Base-by-base conservation (phyloP, 345 rosid genomes). In the Euphorbia tirucalli region DNA sequence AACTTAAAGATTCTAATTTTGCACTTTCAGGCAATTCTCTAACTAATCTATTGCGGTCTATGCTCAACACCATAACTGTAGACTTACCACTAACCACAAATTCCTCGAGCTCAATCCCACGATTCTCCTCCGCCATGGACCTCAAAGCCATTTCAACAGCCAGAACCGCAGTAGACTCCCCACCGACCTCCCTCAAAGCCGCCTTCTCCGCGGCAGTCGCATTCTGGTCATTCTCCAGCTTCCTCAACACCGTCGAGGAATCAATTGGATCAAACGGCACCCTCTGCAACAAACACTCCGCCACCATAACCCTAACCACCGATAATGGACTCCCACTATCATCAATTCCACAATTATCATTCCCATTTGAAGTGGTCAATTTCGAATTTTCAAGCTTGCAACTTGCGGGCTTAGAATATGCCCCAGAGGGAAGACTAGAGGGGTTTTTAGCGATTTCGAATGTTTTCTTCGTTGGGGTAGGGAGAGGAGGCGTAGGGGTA, bases 281-380 rank as follows among this genome's bases (percentile, higher is more conserved):
- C 74, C 96, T 75, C 75, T 87, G 94, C 72, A 91, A 79, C 79
- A 96, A 80, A 73, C 94, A 87, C 28, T 81, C 91, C 0, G 99
- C 97, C n/a, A 96, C 99, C 92, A 87, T 84, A 2, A 93, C 92
- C 81, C 98, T 79, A 60, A 91, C 96, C 13, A 85, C 78, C 3
- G 85, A 78, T 81, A 89, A 74, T 16, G 96, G 90, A 66, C 82
- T 88, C 67, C 87, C 88, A n/a, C 78, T 78, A n/a, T 73, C 93
- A 18, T 78, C 85, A 49, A 48, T 16, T 3, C 11, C 44, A 52
- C 37, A 69, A 6, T 69, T 69, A 3, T 50, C 49, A 15, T 30
- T 22, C 11, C 15, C 68, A 24, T 71, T 71, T n/a, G 25, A 39
- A 0, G 37, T 24, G 7, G 18, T 25, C 31, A 15, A 32, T 21